Evolutionary conservation across 257 asterid genomes (phyloP).

Genomic region (Salvia hispanica): DNA sequence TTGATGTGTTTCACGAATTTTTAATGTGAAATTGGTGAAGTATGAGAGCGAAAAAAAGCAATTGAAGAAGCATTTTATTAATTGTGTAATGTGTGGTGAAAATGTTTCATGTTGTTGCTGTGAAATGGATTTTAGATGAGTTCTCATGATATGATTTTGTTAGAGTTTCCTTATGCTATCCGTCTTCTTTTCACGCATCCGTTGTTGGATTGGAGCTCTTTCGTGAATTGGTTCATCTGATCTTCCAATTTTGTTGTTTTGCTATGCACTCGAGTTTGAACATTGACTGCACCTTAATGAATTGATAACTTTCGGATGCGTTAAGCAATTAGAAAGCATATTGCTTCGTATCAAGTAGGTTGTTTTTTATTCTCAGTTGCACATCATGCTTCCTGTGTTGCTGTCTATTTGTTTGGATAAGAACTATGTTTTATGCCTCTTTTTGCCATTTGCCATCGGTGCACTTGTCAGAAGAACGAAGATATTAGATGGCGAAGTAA

Average conservation of each 20-base stretch:
- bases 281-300: neutral
- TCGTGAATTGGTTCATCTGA: neutral
- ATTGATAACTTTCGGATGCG: neutral
- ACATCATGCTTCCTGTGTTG: neutral
- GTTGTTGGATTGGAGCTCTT: neutral
- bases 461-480: too few species aligned
- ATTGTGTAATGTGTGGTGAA: too few species aligned
- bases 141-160: slow-evolving; percentile 8
- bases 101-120: slow-evolving; percentile 8
- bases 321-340: neutral
- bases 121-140: neutral
- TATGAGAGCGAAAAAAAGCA: too few species aligned
- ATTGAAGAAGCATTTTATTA: too few species aligned
- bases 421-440: neutral
- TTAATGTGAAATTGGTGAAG: too few species aligned
- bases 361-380: neutral
- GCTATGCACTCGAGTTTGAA: neutral
- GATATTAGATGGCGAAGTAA: neutral
- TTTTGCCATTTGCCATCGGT: neutral
- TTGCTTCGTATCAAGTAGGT: neutral
- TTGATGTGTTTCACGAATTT: too few species aligned
- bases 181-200: neutral
- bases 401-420: neutral
- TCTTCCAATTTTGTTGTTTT: slow-evolving; percentile 1
- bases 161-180: neutral